Conservation (phyloP, 139 green algal genomes). For the Diplosphaera chodatii region DNA sequence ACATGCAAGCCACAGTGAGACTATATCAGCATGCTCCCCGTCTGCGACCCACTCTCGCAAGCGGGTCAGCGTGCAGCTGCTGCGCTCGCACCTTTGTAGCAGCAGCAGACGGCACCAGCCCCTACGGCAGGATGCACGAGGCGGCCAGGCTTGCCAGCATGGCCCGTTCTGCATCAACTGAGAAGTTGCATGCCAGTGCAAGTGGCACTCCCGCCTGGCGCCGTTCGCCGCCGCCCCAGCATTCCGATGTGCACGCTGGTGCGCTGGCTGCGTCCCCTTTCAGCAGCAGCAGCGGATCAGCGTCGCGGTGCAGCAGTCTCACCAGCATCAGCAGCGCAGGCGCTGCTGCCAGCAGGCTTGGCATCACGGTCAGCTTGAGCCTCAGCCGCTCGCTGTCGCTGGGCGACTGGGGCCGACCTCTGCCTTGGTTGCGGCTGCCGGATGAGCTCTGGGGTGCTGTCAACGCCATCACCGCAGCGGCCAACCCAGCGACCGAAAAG, state of each 20-base stretch:
- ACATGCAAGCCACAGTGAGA: too few species aligned
- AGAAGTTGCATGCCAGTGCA: neutral
- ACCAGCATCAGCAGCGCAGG: neutral
- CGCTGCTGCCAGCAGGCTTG: neutral
- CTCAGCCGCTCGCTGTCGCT: neutral
- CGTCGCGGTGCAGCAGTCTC: neutral
- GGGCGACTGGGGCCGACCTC: neutral
- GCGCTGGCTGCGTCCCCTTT: neutral
- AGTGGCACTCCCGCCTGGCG: neutral
- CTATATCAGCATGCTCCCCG: too few species aligned
- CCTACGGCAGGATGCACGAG: neutral
- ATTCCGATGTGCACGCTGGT: neutral
- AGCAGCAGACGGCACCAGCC: neutral
- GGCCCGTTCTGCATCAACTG: neutral
- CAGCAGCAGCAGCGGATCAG: neutral
- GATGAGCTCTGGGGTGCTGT: slow-evolving; percentile 11
- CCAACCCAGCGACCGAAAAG: neutral
- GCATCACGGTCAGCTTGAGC: neutral
- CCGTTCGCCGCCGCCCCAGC: neutral
- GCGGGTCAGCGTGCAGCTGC: too few species aligned
- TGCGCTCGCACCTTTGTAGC: too few species aligned
- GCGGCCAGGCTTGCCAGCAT: neutral
- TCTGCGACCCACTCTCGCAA: too few species aligned
- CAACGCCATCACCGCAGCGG: neutral
- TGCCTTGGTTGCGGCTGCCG: neutral